These are phyloP conservation scores for Citrus trifoliata DNA, from an alignment of 345 rosid species.

Conservation along the genomic window DNA sequence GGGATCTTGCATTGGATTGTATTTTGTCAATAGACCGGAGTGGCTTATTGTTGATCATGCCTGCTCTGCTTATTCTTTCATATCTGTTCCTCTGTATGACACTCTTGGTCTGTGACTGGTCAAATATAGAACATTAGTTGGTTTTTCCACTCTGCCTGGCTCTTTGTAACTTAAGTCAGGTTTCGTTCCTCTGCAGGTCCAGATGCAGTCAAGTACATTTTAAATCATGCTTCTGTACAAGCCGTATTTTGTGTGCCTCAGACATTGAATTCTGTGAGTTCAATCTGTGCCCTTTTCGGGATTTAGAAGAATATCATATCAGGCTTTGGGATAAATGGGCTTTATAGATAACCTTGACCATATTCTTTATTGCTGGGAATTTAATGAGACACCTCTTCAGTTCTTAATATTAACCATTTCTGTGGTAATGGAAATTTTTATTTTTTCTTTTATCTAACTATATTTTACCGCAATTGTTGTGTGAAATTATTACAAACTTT, in stretches of 20 bases:
- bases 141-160: not conserved
- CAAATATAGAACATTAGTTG: constrained; percentile 3
- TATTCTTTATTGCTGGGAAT: not conserved
- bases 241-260: constrained; percentile 90
- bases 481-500: not conserved
- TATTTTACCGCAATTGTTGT: not conserved
- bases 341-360: not conserved
- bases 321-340: not conserved
- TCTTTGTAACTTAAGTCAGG: constrained; percentile 9
- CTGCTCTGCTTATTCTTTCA: constrained; percentile 80
- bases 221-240: constrained; percentile 79
- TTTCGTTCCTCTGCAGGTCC: constrained; percentile 59
- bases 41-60: constrained; percentile 97
- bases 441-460: not conserved
- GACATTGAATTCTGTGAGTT: constrained; percentile 70
- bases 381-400: not conserved
- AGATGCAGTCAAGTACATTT: constrained; percentile 84
- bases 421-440: not conserved
- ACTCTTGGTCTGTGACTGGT: constrained; percentile 68
- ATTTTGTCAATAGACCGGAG: constrained; percentile 93
- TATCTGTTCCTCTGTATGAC: constrained; percentile 96
- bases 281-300: constrained; percentile 4
- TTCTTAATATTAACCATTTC: not conserved
- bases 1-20: constrained; percentile 85
- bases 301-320: not conserved